These are phyloP conservation scores for Calonectria naviculata DNA, from an alignment of 2,329 filamentous ascomycete species.

Conservation along the genomic window DNA sequence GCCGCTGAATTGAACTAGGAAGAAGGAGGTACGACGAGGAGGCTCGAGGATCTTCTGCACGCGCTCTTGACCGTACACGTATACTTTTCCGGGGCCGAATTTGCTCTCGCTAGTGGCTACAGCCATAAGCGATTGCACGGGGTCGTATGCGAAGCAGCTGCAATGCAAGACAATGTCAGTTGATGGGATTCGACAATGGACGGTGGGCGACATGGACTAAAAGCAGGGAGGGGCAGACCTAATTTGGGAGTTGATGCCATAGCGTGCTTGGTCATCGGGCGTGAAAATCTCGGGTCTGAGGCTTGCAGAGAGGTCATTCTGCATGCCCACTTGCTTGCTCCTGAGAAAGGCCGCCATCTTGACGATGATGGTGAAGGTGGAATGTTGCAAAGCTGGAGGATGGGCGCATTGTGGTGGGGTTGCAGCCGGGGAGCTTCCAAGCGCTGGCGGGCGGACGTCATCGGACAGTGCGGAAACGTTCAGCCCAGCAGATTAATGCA, in stretches of 20 bases:
- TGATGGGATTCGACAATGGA: slow-evolving; percentile 25
- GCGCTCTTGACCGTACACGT: slow-evolving; percentile 85
- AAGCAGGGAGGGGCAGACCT: slow-evolving; percentile 56
- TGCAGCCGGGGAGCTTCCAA: slow-evolving; percentile 28
- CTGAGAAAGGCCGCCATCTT: slow-evolving; percentile 88
- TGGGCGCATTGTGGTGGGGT: slow-evolving; percentile 36
- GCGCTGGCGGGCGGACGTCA: slow-evolving; percentile 28
- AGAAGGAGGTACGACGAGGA: slow-evolving; percentile 78
- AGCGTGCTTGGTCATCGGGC: slow-evolving; percentile 85
- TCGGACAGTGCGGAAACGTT: slow-evolving; percentile 7
- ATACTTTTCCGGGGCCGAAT: slow-evolving; percentile 88
- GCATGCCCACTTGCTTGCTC: slow-evolving; percentile 92
- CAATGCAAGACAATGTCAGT: slow-evolving; percentile 38
- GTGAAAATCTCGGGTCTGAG: slow-evolving; percentile 82
- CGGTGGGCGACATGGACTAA: slow-evolving; percentile 22
- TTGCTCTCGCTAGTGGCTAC: slow-evolving; percentile 90
- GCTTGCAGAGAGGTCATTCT: slow-evolving; percentile 88
- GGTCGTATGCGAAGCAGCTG: slow-evolving; percentile 88
- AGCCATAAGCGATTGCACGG: slow-evolving; percentile 91
- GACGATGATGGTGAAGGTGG: slow-evolving; percentile 28
- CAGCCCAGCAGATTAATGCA: background rate
- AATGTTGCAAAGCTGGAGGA: slow-evolving; percentile 24
- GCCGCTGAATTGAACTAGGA: slow-evolving; percentile 83
- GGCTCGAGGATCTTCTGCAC: slow-evolving; percentile 81
- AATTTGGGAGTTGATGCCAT: slow-evolving; percentile 83